Percentiles rank a stretch among this genome's conserved stretches.
phyloP scores from a whole-genome alignment of 345 rosid species.

The Eucalyptus polyanthemos region DNA sequence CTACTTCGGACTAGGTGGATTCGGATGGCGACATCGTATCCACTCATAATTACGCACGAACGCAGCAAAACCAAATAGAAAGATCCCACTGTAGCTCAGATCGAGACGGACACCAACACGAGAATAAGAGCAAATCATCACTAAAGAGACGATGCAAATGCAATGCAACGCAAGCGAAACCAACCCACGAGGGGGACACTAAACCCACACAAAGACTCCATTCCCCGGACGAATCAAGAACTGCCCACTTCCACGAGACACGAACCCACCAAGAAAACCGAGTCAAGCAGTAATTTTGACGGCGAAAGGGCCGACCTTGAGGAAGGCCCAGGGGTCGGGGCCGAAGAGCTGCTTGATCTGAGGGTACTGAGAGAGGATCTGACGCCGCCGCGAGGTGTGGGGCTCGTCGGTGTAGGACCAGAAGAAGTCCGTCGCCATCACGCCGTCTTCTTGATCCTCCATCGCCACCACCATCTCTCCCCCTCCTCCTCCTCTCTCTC shows the following conservation, averaged over 20 bases:
- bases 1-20: background rate
- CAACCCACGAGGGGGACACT: background rate
- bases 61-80: background rate
- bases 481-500: background rate
- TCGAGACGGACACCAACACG: background rate
- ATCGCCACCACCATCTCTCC: background rate
- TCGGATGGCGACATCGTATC: background rate
- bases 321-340: constrained; percentile 72
- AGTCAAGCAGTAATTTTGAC: background rate
- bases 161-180: background rate
- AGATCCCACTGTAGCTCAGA: background rate
- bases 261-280: background rate
- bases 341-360: constrained; percentile 77
- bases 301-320: constrained; percentile 23
- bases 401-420: constrained; percentile 96
- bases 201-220: background rate
- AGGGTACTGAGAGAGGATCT: constrained; percentile 85
- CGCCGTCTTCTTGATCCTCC: constrained; percentile 22
- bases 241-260: background rate
- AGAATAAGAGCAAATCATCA: background rate
- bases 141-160: background rate
- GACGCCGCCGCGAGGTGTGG: constrained; percentile 64
- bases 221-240: background rate
- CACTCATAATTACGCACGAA: background rate
- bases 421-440: constrained; percentile 74